These are phyloP conservation scores for Coemansia nantahalensis DNA, from an alignment of 192 early-diverging fungal genomes.

Conservation along the genomic window DNA sequence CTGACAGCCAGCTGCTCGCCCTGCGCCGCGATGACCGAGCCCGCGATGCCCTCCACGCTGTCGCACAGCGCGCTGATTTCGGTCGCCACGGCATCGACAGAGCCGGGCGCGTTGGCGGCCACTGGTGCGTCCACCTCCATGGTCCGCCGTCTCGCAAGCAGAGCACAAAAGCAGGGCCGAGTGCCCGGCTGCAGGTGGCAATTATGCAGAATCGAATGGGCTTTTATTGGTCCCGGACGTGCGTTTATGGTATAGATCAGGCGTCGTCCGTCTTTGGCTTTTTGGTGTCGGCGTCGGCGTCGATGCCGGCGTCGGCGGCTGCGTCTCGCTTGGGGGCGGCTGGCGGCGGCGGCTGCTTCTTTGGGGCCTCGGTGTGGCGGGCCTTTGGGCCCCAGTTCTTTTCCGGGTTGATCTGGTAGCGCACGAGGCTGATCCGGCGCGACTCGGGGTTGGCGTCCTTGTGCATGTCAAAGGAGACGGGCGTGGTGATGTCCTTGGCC, in stretches of 20 bases:
- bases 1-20: constrained; percentile 1
- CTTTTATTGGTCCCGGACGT: background rate
- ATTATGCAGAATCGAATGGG: too few relatives aligned
- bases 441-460: constrained; percentile 72
- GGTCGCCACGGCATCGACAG: constrained; percentile 6
- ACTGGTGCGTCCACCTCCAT: constrained; percentile 9
- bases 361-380: constrained; percentile 47
- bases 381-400: constrained; percentile 98
- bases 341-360: constrained; percentile 10
- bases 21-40: constrained; percentile 2
- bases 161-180: background rate
- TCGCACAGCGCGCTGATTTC: constrained; percentile 33
- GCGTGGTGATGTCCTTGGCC: constrained; percentile 27
- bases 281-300: constrained; percentile 14
- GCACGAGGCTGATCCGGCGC: constrained; percentile 76
- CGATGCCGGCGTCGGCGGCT: constrained; percentile 8
- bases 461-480: constrained; percentile 75
- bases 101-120: background rate
- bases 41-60: constrained; percentile 23
- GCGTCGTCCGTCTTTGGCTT: constrained; percentile 25
- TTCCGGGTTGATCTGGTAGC: constrained; percentile 95
- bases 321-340: constrained; percentile 1
- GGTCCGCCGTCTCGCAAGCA: background rate
- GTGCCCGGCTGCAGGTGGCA: too few relatives aligned
- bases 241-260: background rate